phyloP scores from a whole-genome alignment of 2,329 filamentous ascomycete species.

The Trichoderma sp. region DNA sequence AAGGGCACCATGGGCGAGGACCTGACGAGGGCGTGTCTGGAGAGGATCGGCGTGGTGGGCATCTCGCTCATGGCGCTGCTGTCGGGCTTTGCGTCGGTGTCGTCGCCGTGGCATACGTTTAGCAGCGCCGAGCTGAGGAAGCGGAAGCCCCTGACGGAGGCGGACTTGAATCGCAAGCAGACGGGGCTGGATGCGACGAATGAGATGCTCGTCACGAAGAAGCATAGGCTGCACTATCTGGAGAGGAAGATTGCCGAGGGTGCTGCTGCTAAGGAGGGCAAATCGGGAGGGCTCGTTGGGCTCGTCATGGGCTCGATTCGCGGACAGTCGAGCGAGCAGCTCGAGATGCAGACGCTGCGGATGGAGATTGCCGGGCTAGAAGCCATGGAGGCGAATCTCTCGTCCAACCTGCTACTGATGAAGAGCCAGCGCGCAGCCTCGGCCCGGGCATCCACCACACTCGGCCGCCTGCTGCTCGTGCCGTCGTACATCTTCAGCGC shows the following conservation, averaged over 20 bases:
- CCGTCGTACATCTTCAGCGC: conserved; percentile 71
- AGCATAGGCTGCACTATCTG: conserved; percentile 70
- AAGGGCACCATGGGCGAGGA: conserved; percentile 35
- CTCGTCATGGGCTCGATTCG: conserved; percentile 75
- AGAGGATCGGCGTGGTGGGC: conserved; percentile 80
- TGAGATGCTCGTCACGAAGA: conserved; percentile 78
- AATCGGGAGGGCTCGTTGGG: conserved; percentile 62
- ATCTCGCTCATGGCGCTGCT: conserved; percentile 84
- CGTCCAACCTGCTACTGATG: conserved; percentile 66
- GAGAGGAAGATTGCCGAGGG: conserved; percentile 62
- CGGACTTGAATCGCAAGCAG: conserved; percentile 76
- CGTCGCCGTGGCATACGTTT: conserved; percentile 83
- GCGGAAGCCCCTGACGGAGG: conserved; percentile 67
- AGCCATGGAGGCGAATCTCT: conserved; percentile 75
- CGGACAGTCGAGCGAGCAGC: conserved; percentile 62
- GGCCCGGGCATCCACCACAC: conserved; percentile 66
- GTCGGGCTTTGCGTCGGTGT: conserved; percentile 89
- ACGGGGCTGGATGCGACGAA: conserved; percentile 76
- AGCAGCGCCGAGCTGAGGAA: conserved; percentile 57
- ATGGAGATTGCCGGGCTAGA: conserved; percentile 80
- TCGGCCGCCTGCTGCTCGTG: conserved; percentile 66
- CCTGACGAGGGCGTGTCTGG: conserved; percentile 60
- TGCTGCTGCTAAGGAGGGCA: conserved; percentile 41
- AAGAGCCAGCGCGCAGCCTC: conserved; percentile 66
- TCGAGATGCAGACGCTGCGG: conserved; percentile 65